Conservation (phyloP, 2,329 filamentous ascomycete species). For the Ophiostoma australiae region DNA sequence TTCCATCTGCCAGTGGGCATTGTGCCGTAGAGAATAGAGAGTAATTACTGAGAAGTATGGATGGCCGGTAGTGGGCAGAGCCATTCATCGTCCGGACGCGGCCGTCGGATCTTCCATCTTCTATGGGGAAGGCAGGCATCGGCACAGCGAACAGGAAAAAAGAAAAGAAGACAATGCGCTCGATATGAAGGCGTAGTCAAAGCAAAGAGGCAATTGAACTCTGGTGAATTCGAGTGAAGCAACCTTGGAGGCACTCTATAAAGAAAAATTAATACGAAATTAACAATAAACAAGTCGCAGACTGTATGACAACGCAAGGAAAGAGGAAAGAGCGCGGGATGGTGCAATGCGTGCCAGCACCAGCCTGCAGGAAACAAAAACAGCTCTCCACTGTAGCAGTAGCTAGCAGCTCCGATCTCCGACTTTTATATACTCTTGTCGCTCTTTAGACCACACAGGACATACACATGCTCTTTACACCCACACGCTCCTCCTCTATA, state of each 20-base stretch:
- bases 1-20: background rate
- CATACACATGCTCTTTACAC: background rate
- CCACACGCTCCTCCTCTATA: background rate
- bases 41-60: background rate
- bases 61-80: background rate
- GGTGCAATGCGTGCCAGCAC: slow-evolving; percentile 3
- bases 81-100: slow-evolving; percentile 8
- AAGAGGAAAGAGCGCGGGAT: slow-evolving; percentile 2
- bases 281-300: background rate
- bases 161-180: background rate
- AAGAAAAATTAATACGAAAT: background rate
- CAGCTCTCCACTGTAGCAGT: background rate
- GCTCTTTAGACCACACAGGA: background rate
- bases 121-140: background rate
- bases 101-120: background rate
- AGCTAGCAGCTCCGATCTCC: background rate
- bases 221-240: background rate
- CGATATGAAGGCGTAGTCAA: background rate
- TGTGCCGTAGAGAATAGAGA: background rate
- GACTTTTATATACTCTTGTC: background rate
- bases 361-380: background rate
- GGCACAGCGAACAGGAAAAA: background rate
- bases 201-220: background rate
- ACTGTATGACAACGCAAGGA: background rate
- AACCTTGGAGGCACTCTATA: background rate